Conservation (phyloP, 805 yeast species). For the Komagataella kurtzmanii region DNA sequence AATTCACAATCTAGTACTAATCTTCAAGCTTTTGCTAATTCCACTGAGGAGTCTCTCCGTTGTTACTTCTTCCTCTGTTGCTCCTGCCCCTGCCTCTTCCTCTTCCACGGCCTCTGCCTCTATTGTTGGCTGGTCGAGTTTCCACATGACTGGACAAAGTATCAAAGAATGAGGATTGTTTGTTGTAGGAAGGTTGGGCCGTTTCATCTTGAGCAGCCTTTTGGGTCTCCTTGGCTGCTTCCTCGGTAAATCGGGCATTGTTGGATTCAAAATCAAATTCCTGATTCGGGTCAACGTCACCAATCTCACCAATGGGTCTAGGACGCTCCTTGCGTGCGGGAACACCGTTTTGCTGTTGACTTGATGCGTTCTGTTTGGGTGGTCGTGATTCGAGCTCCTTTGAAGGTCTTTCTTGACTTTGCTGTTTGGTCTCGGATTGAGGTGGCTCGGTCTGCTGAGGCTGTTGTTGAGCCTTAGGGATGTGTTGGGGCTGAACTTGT, state of each 20-base stretch:
- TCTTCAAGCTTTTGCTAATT: background rate
- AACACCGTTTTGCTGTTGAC: background rate
- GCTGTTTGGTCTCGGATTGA: background rate
- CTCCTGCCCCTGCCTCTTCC: conserved; percentile 24
- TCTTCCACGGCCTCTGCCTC: conserved; percentile 27
- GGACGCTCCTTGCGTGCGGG: background rate
- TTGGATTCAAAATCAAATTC: conserved; percentile 69
- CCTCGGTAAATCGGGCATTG: conserved; percentile 59
- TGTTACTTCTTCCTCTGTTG: conserved; percentile 13
- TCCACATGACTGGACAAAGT: conserved; percentile 60
- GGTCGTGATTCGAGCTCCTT: conserved; percentile 9
- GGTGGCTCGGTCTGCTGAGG: conserved; percentile 2
- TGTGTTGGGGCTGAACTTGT: conserved; percentile 4
- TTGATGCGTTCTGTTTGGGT: conserved; percentile 1
- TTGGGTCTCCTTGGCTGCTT: conserved; percentile 15
- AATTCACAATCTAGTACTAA: background rate
- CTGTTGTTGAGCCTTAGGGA: conserved; percentile 2
- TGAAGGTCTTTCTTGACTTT: conserved; percentile 7
- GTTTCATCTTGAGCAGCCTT: conserved; percentile 15
- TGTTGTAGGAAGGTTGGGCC: conserved; percentile 36
- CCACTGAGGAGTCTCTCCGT: background rate
- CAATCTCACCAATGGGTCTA: background rate
- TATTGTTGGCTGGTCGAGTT: conserved; percentile 16
- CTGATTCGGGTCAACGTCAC: background rate
- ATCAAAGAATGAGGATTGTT: conserved; percentile 81